These are phyloP conservation scores for Epichloe uncinata DNA, from an alignment of 2,329 filamentous ascomycete genomes.

Conservation along the genomic window DNA sequence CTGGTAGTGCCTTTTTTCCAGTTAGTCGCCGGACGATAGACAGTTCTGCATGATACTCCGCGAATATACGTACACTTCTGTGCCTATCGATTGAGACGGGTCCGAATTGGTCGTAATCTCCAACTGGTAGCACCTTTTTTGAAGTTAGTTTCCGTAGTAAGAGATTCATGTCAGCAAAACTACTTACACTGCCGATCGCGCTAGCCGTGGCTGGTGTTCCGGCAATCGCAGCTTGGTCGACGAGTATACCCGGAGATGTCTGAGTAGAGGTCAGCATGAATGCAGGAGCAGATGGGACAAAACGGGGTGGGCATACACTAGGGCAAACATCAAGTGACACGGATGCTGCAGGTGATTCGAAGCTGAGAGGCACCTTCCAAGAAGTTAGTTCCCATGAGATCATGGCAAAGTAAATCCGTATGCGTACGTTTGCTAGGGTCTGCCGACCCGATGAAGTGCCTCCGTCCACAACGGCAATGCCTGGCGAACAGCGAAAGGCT, in stretches of 20 bases:
- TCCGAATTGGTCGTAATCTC: neutral
- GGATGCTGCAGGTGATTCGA: slow-evolving; percentile 5
- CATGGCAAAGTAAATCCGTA: neutral
- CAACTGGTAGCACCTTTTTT: slow-evolving; percentile 6
- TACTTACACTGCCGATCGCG: slow-evolving; percentile 7
- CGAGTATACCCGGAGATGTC: neutral
- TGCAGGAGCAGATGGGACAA: neutral
- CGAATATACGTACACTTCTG: neutral
- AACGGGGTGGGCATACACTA: slow-evolving; percentile 8
- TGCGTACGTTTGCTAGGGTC: slow-evolving; percentile 9
- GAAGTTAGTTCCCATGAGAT: slow-evolving; percentile 9
- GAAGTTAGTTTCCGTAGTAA: slow-evolving; percentile 8
- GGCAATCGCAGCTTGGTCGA: neutral
- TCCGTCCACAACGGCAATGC: neutral
- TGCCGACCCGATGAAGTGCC: neutral
- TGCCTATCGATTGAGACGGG: neutral
- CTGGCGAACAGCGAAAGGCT: neutral
- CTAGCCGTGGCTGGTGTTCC: neutral
- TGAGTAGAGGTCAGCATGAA: neutral
- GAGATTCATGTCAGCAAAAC: neutral
- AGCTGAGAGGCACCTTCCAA: slow-evolving; percentile 9
- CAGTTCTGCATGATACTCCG: neutral
- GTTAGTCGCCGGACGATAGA: slow-evolving; percentile 2
- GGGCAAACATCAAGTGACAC: slow-evolving; percentile 4
- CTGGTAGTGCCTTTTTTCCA: slow-evolving; percentile 7